Conservation (phyloP, 2,329 filamentous ascomycete genomes). For the Trichothecium roseum region DNA sequence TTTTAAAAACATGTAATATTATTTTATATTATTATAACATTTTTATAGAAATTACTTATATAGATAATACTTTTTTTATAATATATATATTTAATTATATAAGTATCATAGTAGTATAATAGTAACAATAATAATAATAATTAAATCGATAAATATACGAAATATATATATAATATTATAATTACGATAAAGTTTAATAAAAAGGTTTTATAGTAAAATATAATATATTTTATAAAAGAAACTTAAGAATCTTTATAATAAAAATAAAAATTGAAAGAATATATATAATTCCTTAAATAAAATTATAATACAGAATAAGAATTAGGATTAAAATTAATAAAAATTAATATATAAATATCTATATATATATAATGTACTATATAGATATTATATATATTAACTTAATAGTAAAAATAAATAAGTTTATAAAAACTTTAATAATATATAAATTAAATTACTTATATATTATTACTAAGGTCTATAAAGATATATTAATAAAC, state of each 20-base stretch:
- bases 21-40: background rate
- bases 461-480: no score
- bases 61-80: background rate
- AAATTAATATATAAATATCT: no score
- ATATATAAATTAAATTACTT: background rate
- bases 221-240: background rate
- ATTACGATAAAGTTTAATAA: no score
- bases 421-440: slow-evolving; percentile 1
- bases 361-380: background rate
- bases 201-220: no score
- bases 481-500: no score
- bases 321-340: no score
- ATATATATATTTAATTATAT: background rate
- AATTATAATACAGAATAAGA: no score
- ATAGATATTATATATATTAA: background rate
- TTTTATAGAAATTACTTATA: background rate
- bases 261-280: background rate
- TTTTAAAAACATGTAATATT: background rate
- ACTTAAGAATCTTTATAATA: background rate
- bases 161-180: no score
- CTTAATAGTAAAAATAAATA: background rate
- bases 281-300: no score
- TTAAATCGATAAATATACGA: no score
- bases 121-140: background rate
- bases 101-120: no score